Evolutionary conservation across 1,284 basidiomycete genomes (phyloP).

Genomic region (Fomitopsis betulina): DNA sequence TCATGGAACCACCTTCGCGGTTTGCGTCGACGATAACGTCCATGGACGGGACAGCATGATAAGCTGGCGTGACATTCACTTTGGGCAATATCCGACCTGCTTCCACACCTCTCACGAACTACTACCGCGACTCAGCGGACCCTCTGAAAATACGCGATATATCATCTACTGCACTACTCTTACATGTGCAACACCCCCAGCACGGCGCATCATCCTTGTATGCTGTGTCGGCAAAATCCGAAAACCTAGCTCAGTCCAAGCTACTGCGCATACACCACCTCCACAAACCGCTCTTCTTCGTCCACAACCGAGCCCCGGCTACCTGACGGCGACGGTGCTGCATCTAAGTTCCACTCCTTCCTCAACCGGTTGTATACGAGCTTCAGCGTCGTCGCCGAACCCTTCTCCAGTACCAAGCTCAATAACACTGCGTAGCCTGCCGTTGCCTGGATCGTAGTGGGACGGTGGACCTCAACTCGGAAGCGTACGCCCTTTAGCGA

Average conservation of each 20-base stretch:
- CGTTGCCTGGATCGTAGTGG: constrained; percentile 37
- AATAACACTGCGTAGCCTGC: constrained; percentile 54
- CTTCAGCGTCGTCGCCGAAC: constrained; percentile 76
- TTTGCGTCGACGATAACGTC: constrained; percentile 40
- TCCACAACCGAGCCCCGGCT: constrained; percentile 15
- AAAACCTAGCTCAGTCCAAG: neutral
- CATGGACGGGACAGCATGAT: constrained; percentile 32
- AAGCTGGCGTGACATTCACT: neutral
- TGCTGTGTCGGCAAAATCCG: neutral
- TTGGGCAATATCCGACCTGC: neutral
- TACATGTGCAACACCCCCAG: neutral
- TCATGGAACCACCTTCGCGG: constrained; percentile 29
- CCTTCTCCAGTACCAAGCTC: constrained; percentile 79
- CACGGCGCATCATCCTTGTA: neutral
- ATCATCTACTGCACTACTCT: neutral
- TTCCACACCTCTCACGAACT: too few relatives aligned
- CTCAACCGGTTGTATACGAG: constrained; percentile 65
- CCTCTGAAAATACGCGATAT: neutral
- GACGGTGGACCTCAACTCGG: constrained; percentile 65
- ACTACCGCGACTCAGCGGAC: too few relatives aligned
- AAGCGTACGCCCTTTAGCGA: constrained; percentile 68
- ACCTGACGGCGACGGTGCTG: constrained; percentile 16
- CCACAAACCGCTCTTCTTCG: constrained; percentile 28
- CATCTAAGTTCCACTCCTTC: constrained; percentile 68
- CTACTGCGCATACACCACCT: constrained; percentile 25